These are phyloP conservation scores for Nakazawaea ernobii DNA, from an alignment of 805 yeast species.

Conservation along the genomic window DNA sequence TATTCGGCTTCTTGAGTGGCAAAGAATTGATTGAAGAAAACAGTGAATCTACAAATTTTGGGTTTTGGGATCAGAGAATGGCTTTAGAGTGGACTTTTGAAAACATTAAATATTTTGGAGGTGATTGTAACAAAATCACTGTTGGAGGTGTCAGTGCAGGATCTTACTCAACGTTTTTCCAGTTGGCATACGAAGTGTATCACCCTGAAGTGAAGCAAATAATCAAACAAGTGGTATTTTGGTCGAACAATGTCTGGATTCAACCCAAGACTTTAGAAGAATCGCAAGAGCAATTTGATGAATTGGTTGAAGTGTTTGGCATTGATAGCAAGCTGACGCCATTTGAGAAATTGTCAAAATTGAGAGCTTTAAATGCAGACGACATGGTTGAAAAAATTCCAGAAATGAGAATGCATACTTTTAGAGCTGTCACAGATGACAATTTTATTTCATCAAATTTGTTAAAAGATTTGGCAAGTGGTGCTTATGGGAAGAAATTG, in stretches of 20 bases:
- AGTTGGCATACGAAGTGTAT: slow-evolving; percentile 36
- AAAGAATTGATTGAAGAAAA: slow-evolving; percentile 30
- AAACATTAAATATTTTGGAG: slow-evolving; percentile 40
- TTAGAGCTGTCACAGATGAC: slow-evolving; percentile 36
- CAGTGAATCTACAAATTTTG: slow-evolving; percentile 26
- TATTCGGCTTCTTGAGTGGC: slow-evolving; percentile 30
- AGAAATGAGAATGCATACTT: slow-evolving; percentile 24
- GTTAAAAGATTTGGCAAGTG: slow-evolving; percentile 25
- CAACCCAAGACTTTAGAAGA: slow-evolving; percentile 38
- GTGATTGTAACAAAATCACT: slow-evolving; percentile 36
- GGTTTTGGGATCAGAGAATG: slow-evolving; percentile 41
- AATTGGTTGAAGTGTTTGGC: slow-evolving; percentile 23
- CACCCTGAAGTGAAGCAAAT: slow-evolving; percentile 33
- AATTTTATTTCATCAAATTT: slow-evolving; percentile 27
- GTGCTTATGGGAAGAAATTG: slow-evolving; percentile 23
- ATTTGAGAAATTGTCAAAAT: slow-evolving; percentile 16
- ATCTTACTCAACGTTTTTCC: slow-evolving; percentile 35
- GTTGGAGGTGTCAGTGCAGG: slow-evolving; percentile 46
- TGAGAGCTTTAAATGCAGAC: slow-evolving; percentile 10
- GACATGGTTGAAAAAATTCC: slow-evolving; percentile 22
- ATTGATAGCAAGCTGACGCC: slow-evolving; percentile 13
- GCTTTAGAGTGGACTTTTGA: slow-evolving; percentile 42
- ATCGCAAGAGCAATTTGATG: slow-evolving; percentile 30
- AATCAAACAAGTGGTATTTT: slow-evolving; percentile 30
- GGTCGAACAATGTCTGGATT: slow-evolving; percentile 31